Conservation (phyloP, 257 asterid genomes). For the Gentiana macrophylla region DNA sequence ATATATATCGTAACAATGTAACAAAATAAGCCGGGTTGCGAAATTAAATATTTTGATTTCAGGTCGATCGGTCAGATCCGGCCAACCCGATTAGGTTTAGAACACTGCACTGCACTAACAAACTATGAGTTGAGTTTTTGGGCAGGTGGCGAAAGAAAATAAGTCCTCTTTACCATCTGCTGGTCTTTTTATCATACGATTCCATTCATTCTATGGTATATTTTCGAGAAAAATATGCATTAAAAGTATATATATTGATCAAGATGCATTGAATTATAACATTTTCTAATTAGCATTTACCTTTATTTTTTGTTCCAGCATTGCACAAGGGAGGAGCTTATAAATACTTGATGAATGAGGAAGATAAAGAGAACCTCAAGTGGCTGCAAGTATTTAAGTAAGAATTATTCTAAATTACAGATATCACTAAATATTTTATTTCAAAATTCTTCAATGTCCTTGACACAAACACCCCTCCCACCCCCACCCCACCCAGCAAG, state of each 20-base stretch:
- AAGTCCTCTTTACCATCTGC: slow-evolving; percentile 65
- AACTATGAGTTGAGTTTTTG: not conserved
- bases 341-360: slow-evolving; percentile 60
- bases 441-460: not conserved
- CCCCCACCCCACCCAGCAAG: slow-evolving; percentile 35
- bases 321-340: slow-evolving; percentile 61
- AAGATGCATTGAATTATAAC: too few relatives aligned
- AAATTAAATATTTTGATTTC: too few relatives aligned
- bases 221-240: not conserved
- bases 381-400: slow-evolving; percentile 73
- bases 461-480: too few relatives aligned
- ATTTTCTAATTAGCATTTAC: too few relatives aligned
- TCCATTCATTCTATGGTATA: slow-evolving; percentile 74
- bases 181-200: slow-evolving; percentile 69
- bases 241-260: not conserved
- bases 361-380: slow-evolving; percentile 51
- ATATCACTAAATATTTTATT: not conserved
- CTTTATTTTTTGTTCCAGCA: slow-evolving; percentile 32
- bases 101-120: too few relatives aligned
- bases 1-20: too few relatives aligned
- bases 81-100: too few relatives aligned
- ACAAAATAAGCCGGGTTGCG: too few relatives aligned
- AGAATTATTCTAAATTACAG: not conserved
- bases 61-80: too few relatives aligned
- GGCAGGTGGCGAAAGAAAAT: slow-evolving; percentile 75